These are phyloP conservation scores for Fagus sylvatica DNA, from an alignment of 306 rosid genomes.

Conservation along the genomic window DNA sequence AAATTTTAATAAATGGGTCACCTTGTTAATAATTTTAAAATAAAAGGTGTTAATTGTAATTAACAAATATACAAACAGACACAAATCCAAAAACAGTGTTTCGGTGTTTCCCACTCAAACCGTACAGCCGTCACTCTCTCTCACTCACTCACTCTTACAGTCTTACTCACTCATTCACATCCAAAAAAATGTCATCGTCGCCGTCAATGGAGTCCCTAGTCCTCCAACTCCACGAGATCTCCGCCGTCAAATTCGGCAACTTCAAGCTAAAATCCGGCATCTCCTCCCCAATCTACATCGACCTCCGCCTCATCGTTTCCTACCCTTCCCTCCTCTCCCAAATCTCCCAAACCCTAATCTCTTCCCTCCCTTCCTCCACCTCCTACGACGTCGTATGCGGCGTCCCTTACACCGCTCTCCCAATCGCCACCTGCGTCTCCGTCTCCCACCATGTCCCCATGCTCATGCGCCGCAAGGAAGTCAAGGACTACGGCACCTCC, in stretches of 20 bases:
- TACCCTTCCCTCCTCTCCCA: constrained; percentile 72
- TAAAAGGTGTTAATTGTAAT: too few species aligned
- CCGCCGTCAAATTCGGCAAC: constrained; percentile 90
- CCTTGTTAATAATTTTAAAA: too few species aligned
- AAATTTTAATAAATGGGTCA: too few species aligned
- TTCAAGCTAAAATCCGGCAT: constrained; percentile 95
- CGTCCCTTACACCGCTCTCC: constrained; percentile 90
- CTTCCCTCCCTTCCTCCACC: constrained; percentile 58
- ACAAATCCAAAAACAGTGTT: too few species aligned
- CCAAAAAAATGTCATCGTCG: constrained; percentile 35
- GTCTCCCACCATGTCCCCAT: constrained; percentile 56
- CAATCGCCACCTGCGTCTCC: constrained; percentile 81
- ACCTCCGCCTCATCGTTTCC: constrained; percentile 85
- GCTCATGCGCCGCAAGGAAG: constrained; percentile 95
- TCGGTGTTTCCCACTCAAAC: too few species aligned
- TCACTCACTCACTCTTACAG: not conserved
- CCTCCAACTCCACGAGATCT: constrained; percentile 77
- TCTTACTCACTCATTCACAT: not conserved
- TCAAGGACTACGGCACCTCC: constrained; percentile 87
- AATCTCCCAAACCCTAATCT: constrained; percentile 72
- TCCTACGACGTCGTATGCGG: constrained; percentile 72
- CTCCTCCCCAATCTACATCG: constrained; percentile 84
- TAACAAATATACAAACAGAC: too few species aligned
- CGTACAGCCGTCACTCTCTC: not conserved
- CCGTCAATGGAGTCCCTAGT: constrained; percentile 66